Base-by-base conservation (phyloP, 2,329 filamentous ascomycete species). In the Podosphaera fusca region DNA sequence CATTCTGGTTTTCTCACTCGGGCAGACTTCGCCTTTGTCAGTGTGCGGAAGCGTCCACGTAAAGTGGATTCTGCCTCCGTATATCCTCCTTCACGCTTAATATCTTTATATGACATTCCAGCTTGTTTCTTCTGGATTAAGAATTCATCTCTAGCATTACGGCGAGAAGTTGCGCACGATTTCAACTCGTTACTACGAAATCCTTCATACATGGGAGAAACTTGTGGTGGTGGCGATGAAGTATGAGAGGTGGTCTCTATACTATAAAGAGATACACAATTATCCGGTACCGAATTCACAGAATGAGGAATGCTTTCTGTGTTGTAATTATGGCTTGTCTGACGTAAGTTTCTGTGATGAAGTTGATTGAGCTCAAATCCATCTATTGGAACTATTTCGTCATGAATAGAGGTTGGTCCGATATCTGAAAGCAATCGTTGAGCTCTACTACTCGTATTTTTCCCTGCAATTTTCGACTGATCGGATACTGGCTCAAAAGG, bases 31-130 rank as follows among this genome's bases (percentile, higher is more conserved):
- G 70, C 68, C 69, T 85, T 86, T 6, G 78, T 85, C 63, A 87
- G 67, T 2, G 75, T 78, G 3, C 84, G 73, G 62, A 77, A 80
- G 0, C 83, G 75, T 0, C 85, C 85, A 12, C 85, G 75, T 42
- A 89, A 72, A 0, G 85, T 88, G 9, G 82, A 84, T 68, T 86
- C 83, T 1, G 82, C 80, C 63, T 85, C 81, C 30, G 59, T 68
- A 60, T 82, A 82, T 1, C 72, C 69, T 12, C 80, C 77, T 21
- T 69, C 64, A 5, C 65, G 62, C 42, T 75, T 75, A 63, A 87
- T 86, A 58, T 83, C 74, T 56, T 74, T 76, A 68, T 86, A 87
- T 0, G 81, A 79, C 70, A 78, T 70, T 2, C 81, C 81, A 1
- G 70, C 66, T 6, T 67, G 63, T 65, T 79, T 80, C 31, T 73